phyloP scores from a whole-genome alignment of 1,284 basidiomycete genomes.

The Wallemia hederae region DNA sequence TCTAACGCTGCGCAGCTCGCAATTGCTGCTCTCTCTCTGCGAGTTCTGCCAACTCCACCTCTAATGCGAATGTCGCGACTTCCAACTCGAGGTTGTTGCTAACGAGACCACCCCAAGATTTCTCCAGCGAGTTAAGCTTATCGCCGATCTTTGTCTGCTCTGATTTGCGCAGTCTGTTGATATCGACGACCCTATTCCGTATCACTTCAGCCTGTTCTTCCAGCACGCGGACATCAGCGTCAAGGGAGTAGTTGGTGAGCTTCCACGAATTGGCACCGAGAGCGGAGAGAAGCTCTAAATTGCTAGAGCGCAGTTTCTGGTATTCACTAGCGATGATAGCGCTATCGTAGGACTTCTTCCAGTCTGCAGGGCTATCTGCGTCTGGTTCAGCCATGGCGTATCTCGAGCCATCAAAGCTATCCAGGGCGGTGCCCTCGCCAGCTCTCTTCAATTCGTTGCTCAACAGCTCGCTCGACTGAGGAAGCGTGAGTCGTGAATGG shows the following conservation, averaged over 20 bases:
- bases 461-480: constrained; percentile 12
- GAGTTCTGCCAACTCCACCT: constrained; percentile 29
- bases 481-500: constrained; percentile 26
- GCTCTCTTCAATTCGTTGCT: constrained; percentile 11
- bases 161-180: constrained; percentile 65
- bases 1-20: neutral
- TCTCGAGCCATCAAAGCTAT: constrained; percentile 43
- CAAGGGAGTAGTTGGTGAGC: constrained; percentile 61
- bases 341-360: constrained; percentile 45
- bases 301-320: constrained; percentile 54
- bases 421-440: constrained; percentile 24
- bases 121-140: constrained; percentile 47
- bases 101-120: constrained; percentile 61
- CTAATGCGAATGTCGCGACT: constrained; percentile 62
- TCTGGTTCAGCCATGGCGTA: constrained; percentile 56
- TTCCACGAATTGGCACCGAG: constrained; percentile 78
- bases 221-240: constrained; percentile 40
- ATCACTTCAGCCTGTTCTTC: constrained; percentile 41
- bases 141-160: constrained; percentile 45
- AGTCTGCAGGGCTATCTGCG: constrained; percentile 37
- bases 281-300: constrained; percentile 50
- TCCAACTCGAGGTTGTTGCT: constrained; percentile 64
- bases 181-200: constrained; percentile 41
- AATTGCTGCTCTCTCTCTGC: constrained; percentile 11
- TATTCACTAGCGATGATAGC: constrained; percentile 67